phyloP scores from a whole-genome alignment of 1,139 yeast genomes.

The Blastobotrys capitulatus region DNA sequence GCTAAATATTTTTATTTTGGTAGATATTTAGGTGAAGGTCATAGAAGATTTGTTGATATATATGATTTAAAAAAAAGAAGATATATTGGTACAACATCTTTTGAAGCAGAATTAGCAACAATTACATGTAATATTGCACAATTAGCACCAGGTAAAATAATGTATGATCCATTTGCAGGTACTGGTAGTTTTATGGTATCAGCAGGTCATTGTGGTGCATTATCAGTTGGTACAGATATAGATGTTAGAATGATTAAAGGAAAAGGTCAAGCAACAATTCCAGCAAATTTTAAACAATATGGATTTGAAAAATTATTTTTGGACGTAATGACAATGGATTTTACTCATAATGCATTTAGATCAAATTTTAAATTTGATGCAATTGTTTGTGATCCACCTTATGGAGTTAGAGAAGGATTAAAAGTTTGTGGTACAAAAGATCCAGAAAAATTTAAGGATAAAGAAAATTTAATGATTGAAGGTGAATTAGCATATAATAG shows the following conservation, averaged over 20 bases:
- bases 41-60: slow-evolving; percentile 65
- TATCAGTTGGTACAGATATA: slow-evolving; percentile 83
- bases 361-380: slow-evolving; percentile 59
- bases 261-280: slow-evolving; percentile 50
- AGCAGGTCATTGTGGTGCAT: slow-evolving; percentile 79
- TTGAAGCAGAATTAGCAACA: slow-evolving; percentile 72
- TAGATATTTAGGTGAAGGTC: slow-evolving; percentile 59
- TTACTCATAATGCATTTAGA: slow-evolving; percentile 83
- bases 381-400: slow-evolving; percentile 95
- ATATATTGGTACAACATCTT: slow-evolving; percentile 93
- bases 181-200: slow-evolving; percentile 94
- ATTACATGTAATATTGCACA: slow-evolving; percentile 85
- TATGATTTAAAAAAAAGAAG: slow-evolving; percentile 79
- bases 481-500: slow-evolving; percentile 76
- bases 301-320: slow-evolving; percentile 51
- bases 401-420: slow-evolving; percentile 94
- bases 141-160: slow-evolving; percentile 55
- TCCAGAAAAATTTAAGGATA: slow-evolving; percentile 54
- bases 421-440: slow-evolving; percentile 85
- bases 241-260: slow-evolving; percentile 84
- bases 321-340: slow-evolving; percentile 88
- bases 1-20: slow-evolving; percentile 59
- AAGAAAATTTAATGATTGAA: slow-evolving; percentile 63
- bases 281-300: slow-evolving; percentile 72
- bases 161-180: slow-evolving; percentile 95